phyloP scores from a whole-genome alignment of 2,329 filamentous ascomycete genomes.

The Fusarium chaquense region DNA sequence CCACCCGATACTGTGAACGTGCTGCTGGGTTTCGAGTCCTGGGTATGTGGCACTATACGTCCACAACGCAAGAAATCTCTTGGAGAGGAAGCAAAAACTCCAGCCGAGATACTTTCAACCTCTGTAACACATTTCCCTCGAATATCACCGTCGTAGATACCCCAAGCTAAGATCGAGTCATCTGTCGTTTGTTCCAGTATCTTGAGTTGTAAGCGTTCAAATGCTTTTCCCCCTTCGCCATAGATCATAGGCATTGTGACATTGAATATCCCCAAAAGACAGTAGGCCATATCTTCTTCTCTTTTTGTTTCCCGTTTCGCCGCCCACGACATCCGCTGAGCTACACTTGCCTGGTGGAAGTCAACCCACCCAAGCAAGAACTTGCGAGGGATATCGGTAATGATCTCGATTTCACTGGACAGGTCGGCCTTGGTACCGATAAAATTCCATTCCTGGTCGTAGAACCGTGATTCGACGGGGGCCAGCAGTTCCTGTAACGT shows the following conservation, averaged over 20 bases:
- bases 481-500: conserved; percentile 11
- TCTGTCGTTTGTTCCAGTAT: conserved; percentile 12
- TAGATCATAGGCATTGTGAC: conserved; percentile 14
- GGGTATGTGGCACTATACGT: neutral
- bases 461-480: neutral
- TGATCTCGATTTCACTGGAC: neutral
- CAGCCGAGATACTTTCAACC: neutral
- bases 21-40: neutral
- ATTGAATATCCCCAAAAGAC: conserved; percentile 6
- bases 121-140: fast-evolving
- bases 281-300: conserved; percentile 13
- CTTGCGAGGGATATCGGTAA: neutral
- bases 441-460: neutral
- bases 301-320: conserved; percentile 5
- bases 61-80: neutral
- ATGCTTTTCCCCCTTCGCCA: neutral
- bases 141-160: neutral
- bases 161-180: conserved; percentile 14
- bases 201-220: conserved; percentile 7
- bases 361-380: conserved; percentile 9
- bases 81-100: conserved; percentile 6
- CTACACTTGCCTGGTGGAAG: conserved; percentile 3
- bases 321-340: conserved; percentile 18
- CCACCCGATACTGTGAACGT: neutral
- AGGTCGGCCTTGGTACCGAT: conserved; percentile 3